A percentile compares a stretch with the other conserved stretches of the same genome.
Evolutionary conservation across 2,329 filamentous ascomycete species (phyloP).

Genomic region (Claviceps maximensis): DNA sequence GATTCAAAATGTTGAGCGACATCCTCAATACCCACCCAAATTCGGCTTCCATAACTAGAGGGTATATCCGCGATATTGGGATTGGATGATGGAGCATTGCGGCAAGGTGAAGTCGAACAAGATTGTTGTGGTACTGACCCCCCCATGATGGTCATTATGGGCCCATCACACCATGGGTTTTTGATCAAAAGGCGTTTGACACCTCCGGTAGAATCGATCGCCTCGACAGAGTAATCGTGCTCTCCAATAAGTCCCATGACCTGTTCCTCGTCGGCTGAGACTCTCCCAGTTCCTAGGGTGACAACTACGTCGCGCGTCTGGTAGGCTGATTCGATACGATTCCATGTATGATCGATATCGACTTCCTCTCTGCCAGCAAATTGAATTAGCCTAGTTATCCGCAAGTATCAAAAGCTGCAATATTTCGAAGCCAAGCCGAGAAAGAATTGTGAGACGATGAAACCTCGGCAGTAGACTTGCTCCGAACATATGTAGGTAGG

Average conservation of each 20-base stretch:
- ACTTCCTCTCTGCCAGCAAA: constrained; percentile 51
- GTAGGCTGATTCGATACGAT: constrained; percentile 60
- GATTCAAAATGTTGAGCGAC: constrained; percentile 89
- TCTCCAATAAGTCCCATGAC: constrained; percentile 73
- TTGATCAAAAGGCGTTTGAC: constrained; percentile 69
- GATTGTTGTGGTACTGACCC: neutral
- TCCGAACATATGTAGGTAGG: neutral
- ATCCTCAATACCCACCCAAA: constrained; percentile 86
- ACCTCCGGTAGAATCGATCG: constrained; percentile 51
- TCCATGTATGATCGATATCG: constrained; percentile 65
- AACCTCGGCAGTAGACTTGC: neutral
- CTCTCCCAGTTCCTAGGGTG: constrained; percentile 77
- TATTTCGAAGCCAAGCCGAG: neutral
- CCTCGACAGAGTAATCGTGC: constrained; percentile 87
- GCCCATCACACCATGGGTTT: constrained; percentile 87
- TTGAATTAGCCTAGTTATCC: neutral
- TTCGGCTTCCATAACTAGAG: constrained; percentile 53
- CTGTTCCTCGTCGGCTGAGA: constrained; percentile 64
- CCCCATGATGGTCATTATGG: constrained; percentile 42
- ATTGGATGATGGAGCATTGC: neutral
- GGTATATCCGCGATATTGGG: neutral
- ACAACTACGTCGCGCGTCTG: constrained; percentile 69
- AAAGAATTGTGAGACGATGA: neutral
- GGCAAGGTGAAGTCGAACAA: constrained; percentile 7
- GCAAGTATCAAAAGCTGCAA: neutral